Evolutionary conservation across 2,329 filamentous ascomycete genomes (phyloP).

Genomic region (Lecanicillium sp.): DNA sequence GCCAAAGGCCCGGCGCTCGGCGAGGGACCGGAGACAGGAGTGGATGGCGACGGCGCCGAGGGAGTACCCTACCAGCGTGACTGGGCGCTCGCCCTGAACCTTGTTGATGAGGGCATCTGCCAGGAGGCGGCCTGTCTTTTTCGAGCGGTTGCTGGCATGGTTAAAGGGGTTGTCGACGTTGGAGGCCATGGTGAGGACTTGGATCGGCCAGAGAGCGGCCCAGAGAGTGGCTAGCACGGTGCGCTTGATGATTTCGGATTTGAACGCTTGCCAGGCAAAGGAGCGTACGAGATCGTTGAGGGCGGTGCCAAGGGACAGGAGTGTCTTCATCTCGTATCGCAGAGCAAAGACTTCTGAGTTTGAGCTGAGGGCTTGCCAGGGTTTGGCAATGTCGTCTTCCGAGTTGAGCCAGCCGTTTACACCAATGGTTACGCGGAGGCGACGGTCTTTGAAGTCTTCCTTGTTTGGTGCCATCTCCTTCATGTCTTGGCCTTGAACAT

Average conservation of each 20-base stretch:
- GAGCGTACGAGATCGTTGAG: slow-evolving; percentile 64
- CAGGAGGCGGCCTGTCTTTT: slow-evolving; percentile 72
- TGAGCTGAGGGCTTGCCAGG: slow-evolving; percentile 67
- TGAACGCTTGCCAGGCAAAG: slow-evolving; percentile 67
- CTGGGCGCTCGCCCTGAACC: slow-evolving; percentile 72
- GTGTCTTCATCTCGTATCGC: slow-evolving; percentile 70
- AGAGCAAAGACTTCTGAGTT: slow-evolving; percentile 77
- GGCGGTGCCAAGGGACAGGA: slow-evolving; percentile 68
- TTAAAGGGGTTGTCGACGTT: slow-evolving; percentile 77
- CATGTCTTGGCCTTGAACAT: slow-evolving; percentile 6
- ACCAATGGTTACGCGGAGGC: slow-evolving; percentile 73
- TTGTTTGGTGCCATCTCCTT: neutral
- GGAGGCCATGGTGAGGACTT: slow-evolving; percentile 56
- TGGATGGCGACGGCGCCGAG: slow-evolving; percentile 77
- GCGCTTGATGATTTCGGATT: slow-evolving; percentile 64
- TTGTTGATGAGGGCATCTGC: slow-evolving; percentile 77
- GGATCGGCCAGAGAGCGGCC: slow-evolving; percentile 62
- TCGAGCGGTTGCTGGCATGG: slow-evolving; percentile 65
- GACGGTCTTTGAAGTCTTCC: slow-evolving; percentile 25
- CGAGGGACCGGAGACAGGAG: slow-evolving; percentile 67
- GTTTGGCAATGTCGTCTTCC: slow-evolving; percentile 66
- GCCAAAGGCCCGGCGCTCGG: slow-evolving; percentile 72
- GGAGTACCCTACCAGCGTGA: slow-evolving; percentile 75
- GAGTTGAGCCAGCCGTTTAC: slow-evolving; percentile 79
- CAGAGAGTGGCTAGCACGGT: slow-evolving; percentile 61